These are phyloP conservation scores for Suhomyces ambrosiae DNA, from an alignment of 1,139 yeast genomes.

Conservation along the genomic window DNA sequence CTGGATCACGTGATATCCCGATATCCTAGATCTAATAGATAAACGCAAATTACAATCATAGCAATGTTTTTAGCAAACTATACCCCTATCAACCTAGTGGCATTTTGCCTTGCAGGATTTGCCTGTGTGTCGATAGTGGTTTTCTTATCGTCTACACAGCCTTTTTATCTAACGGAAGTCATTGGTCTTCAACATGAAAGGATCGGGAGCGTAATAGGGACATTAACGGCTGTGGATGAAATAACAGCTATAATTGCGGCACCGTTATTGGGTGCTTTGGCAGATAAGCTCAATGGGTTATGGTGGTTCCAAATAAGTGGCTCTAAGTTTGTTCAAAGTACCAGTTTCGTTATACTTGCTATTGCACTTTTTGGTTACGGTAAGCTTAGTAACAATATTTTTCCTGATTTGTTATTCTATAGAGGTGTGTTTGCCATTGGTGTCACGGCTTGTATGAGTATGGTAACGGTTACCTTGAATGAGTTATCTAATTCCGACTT, in stretches of 20 bases:
- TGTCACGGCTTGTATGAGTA: constrained; percentile 52
- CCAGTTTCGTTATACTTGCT: constrained; percentile 52
- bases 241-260: constrained; percentile 54
- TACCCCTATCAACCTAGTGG: constrained; percentile 19
- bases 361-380: constrained; percentile 54
- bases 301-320: constrained; percentile 37
- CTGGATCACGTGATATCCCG: neutral
- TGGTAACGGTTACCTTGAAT: constrained; percentile 52
- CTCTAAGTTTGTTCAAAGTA: constrained; percentile 52
- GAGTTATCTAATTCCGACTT: constrained; percentile 54
- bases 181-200: constrained; percentile 42
- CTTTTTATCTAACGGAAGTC: constrained; percentile 63
- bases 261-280: constrained; percentile 64
- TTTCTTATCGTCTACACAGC: constrained; percentile 68
- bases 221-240: constrained; percentile 67
- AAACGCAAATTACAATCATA: neutral
- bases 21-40: constrained; percentile 7
- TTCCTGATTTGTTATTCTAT: constrained; percentile 52
- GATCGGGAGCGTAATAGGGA: constrained; percentile 61
- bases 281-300: constrained; percentile 48
- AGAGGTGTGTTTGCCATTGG: constrained; percentile 65
- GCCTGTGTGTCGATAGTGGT: constrained; percentile 63
- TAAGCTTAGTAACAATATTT: constrained; percentile 22
- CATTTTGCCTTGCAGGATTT: constrained; percentile 39
- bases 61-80: constrained; percentile 12